Evolutionary conservation across 805 yeast species (phyloP), one percentile per base, ranked within the genome.

Genomic region (Candida koratica): DNA sequence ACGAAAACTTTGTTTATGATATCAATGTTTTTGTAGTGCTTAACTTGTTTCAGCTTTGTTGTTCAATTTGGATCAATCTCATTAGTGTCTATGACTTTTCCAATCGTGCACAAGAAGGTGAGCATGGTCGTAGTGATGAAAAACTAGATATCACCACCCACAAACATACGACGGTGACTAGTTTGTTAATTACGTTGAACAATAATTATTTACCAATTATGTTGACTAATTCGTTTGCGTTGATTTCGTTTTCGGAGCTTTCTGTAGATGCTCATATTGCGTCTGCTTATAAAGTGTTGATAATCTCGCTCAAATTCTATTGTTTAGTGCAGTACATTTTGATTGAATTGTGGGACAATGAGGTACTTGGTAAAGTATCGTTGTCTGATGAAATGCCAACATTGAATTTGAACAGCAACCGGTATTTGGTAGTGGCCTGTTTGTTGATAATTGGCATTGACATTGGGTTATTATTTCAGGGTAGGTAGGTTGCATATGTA

Each of bases 131-230:
- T 12, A 8, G 12, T 6, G n/a, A n/a, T n/a, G n/a, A n/a, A n/a
- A n/a, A n/a, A n/a, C n/a, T n/a, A n/a, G n/a, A n/a, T n/a, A n/a
- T n/a, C n/a, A n/a, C n/a, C n/a, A n/a, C n/a, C n/a, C n/a, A n/a
- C n/a, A 29, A 29, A 19, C 12, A 17, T 5, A 15, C 18, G 6
- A 8, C 23, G 9, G 7, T 20, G 10, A 8, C 10, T 7, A 17
- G 20, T 10, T 46, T 52, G 20, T 39, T 60, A 15, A 39, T 41
- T 16, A 61, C 52, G 17, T 46, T 53, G 16, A 64, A 64, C 46
- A 60, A 61, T 39, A 60, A 59, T 42, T 57, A 48, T 35, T 46
- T 63, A 30, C 67, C 68, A 1, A 47, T 61, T 8, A 49, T 63
- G 42, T 54, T 64, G 24, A 55, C 61, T 22, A 61, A 56, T 41